These are phyloP conservation scores for Phaeosphaeriaceae sp. DNA, from an alignment of 2,329 filamentous ascomycete species.

Conservation along the genomic window DNA sequence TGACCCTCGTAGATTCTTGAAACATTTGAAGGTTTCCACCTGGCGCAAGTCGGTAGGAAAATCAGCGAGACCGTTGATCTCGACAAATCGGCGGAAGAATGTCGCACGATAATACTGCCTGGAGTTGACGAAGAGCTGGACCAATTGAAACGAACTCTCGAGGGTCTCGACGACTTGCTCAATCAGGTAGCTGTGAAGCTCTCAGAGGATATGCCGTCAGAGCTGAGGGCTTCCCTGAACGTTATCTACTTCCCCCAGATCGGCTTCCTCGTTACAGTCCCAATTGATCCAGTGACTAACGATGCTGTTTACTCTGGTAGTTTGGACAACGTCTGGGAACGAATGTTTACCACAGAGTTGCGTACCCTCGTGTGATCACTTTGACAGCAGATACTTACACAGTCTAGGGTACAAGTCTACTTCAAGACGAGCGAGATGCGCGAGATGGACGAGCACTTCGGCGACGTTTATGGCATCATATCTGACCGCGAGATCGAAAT, in stretches of 20 bases:
- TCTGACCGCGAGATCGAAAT: slow-evolving; percentile 93
- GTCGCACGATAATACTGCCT: slow-evolving; percentile 73
- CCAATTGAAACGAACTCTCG: slow-evolving; percentile 76
- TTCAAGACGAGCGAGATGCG: slow-evolving; percentile 87
- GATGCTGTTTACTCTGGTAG: slow-evolving; percentile 69
- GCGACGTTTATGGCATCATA: slow-evolving; percentile 85
- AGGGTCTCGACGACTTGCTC: slow-evolving; percentile 77
- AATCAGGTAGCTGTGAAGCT: slow-evolving; percentile 71
- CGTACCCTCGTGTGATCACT: neutral
- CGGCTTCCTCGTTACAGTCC: slow-evolving; percentile 83
- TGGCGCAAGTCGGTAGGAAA: slow-evolving; percentile 72
- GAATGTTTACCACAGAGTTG: slow-evolving; percentile 73
- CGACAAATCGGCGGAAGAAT: slow-evolving; percentile 72
- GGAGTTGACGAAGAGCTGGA: slow-evolving; percentile 80
- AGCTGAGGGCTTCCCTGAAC: slow-evolving; percentile 64
- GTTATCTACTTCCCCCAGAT: slow-evolving; percentile 92
- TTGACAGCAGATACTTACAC: neutral
- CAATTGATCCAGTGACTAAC: slow-evolving; percentile 65
- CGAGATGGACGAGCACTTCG: slow-evolving; percentile 80
- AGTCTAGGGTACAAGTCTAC: slow-evolving; percentile 65
- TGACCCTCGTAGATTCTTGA: slow-evolving; percentile 59
- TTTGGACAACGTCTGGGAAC: slow-evolving; percentile 72
- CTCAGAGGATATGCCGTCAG: slow-evolving; percentile 66
- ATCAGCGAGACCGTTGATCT: slow-evolving; percentile 81
- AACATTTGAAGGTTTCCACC: slow-evolving; percentile 63